These are phyloP conservation scores for Sphaerulina vaccinii DNA, from an alignment of 2,329 filamentous ascomycete species.

Conservation along the genomic window DNA sequence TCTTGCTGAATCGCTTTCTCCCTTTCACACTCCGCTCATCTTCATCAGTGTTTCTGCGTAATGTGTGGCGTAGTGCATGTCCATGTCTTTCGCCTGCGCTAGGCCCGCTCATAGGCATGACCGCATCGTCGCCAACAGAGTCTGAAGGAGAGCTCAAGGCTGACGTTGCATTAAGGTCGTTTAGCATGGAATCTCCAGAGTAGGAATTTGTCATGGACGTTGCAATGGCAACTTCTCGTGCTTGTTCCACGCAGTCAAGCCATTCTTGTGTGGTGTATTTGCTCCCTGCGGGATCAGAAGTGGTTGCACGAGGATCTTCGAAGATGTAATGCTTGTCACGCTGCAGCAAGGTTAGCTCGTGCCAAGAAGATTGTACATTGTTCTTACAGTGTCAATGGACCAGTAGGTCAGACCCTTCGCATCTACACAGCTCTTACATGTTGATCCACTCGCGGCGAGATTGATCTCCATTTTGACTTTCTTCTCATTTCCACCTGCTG, in stretches of 20 bases:
- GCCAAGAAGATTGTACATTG: background rate
- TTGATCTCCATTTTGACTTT: slow-evolving; percentile 89
- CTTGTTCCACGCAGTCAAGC: slow-evolving; percentile 84
- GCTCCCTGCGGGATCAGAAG: slow-evolving; percentile 60
- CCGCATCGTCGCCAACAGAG: slow-evolving; percentile 61
- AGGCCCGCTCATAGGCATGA: slow-evolving; percentile 34
- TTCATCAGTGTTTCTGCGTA: slow-evolving; percentile 38
- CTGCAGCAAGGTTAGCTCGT: slow-evolving; percentile 46
- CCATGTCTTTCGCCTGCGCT: slow-evolving; percentile 25
- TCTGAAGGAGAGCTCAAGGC: slow-evolving; percentile 73
- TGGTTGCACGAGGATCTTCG: slow-evolving; percentile 80
- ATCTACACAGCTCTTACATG: slow-evolving; percentile 78
- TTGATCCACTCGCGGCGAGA: slow-evolving; percentile 71
- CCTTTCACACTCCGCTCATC: slow-evolving; percentile 39
- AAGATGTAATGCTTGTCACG: slow-evolving; percentile 88
- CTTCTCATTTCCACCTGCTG: slow-evolving; percentile 92
- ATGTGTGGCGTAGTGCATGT: slow-evolving; percentile 34
- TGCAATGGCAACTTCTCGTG: slow-evolving; percentile 77
- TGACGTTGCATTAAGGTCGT: slow-evolving; percentile 39
- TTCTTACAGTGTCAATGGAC: slow-evolving; percentile 88
- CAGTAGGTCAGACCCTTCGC: slow-evolving; percentile 84
- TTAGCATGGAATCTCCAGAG: slow-evolving; percentile 52
- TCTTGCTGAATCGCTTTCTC: slow-evolving; percentile 76
- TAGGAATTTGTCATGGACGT: slow-evolving; percentile 63
- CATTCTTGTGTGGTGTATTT: slow-evolving; percentile 80